Percentiles rank a stretch among this genome's conserved stretches.
Evolutionary conservation across 208 protist species (phyloP).

Genomic region (Trypanosoma platydactyli): DNA sequence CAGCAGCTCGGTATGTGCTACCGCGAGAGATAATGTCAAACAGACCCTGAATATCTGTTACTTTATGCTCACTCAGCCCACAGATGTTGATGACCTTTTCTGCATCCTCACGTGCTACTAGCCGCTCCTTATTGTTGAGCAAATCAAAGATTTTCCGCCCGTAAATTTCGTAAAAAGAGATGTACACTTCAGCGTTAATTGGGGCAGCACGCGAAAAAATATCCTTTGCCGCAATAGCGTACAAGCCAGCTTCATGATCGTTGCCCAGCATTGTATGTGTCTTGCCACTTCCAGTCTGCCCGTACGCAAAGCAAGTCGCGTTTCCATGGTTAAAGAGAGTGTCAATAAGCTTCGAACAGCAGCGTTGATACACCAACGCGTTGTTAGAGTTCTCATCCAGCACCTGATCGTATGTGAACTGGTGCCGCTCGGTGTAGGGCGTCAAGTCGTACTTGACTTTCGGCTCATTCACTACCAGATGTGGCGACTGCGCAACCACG

Average conservation of each 20-base stretch:
- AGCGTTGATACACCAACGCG: conserved; percentile 90
- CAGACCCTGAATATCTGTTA: conserved; percentile 83
- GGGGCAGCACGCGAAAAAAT: conserved; percentile 86
- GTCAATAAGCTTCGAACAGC: conserved; percentile 93
- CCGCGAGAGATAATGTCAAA: conserved; percentile 93
- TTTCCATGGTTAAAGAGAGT: conserved; percentile 95
- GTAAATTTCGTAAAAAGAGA: conserved; percentile 98
- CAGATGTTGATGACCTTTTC: conserved; percentile 95
- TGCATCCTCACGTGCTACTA: conserved; percentile 93
- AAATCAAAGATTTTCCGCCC: conserved; percentile 97
- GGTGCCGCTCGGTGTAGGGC: conserved; percentile 96
- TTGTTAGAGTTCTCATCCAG: conserved; percentile 92
- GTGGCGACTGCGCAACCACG: conserved; percentile 70
- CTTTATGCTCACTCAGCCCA: conserved; percentile 90
- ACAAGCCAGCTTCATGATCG: conserved; percentile 85
- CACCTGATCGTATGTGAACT: conserved; percentile 96
- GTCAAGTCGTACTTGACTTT: conserved; percentile 96
- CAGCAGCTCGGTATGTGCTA: conserved; percentile 80
- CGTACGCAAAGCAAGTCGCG: conserved; percentile 97
- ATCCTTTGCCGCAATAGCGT: conserved; percentile 93
- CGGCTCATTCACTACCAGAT: conserved; percentile 88
- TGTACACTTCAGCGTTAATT: conserved; percentile 65
- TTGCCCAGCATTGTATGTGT: conserved; percentile 94
- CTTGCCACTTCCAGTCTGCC: conserved; percentile 97
- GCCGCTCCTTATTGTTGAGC: conserved; percentile 92